Evolutionary conservation across 2,329 filamentous ascomycete species (phyloP).

Genomic region (Ascochyta clinopodiicola): DNA sequence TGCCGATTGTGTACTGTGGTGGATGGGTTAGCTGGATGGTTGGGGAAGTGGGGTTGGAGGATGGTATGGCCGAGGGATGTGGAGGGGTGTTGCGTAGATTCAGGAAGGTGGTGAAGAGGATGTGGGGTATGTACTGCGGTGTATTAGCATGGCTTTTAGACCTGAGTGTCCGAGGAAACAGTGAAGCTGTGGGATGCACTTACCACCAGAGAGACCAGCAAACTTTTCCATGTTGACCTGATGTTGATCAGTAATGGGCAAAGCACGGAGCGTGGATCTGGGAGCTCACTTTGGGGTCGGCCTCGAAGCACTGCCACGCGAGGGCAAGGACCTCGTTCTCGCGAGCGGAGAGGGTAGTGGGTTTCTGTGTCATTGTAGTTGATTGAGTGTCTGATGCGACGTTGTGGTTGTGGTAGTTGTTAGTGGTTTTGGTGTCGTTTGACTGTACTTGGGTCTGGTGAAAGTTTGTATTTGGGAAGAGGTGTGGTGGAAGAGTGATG

Average conservation of each 20-base stretch:
- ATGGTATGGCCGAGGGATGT: too few species aligned
- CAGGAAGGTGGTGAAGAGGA: too few species aligned
- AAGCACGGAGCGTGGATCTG: too few species aligned
- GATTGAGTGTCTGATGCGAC: neutral
- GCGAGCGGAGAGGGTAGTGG: constrained; percentile 25
- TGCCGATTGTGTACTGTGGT: constrained; percentile 31
- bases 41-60: neutral
- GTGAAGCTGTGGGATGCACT: neutral
- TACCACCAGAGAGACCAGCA: constrained; percentile 17
- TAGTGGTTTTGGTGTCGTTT: neutral
- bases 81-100: too few species aligned
- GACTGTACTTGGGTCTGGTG: too few species aligned
- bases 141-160: neutral
- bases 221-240: constrained; percentile 24
- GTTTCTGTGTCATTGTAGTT: constrained; percentile 2
- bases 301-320: constrained; percentile 44
- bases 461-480: neutral
- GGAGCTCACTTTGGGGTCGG: constrained; percentile 37
- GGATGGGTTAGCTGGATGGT: neutral
- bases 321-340: constrained; percentile 41
- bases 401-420: neutral
- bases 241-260: neutral
- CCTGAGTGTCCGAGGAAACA: neutral
- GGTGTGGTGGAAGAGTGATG: neutral
- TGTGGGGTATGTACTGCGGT: neutral